Evolutionary conservation across 345 rosid species (phyloP), one percentile per base, ranked within the genome.

Genomic region (Citrus sp.): DNA sequence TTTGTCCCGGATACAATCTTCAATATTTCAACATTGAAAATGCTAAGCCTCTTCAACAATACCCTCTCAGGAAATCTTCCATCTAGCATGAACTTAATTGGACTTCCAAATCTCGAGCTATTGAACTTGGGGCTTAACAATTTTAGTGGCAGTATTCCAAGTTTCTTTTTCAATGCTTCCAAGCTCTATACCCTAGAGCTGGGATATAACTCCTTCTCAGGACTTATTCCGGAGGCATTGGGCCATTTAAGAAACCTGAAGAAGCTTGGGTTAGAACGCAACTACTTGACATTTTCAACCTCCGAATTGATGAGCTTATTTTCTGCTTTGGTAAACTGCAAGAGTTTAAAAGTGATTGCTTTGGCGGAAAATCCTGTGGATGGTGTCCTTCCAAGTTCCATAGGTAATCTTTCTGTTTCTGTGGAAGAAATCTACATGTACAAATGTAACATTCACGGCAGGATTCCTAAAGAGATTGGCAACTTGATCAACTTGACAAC

Each of bases 311-410:
- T 38, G 42, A 38, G 21, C 38, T 63, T 80, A 2, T 61, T 80
- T 49, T 75, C 74, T 2, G 76, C 78, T 6, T 76, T 82, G 74
- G 9, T 51, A 27, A 82, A 76, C 3, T 77, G 76, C 56, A 73
- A 7, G 25, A 13, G 28, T 22, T 60, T 34, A 34, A 34, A 34
- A 34, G 35, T 5, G 35, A 34, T 34, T 34, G 35, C 0, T 34
- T 34, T 34, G 0, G 0, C 35, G 6, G 35, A 34, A 34, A 34
- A 34, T 34, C 35, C 6, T 83, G 21, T 80, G 3, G 34, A 73
- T 60, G 71, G 54, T 6, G 5, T 46, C 14, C 77, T 81, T 65
- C 78, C 80, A 4, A 24, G 6, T 34, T 81, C 78, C 1, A 19
- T 81, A 34, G 72, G 68, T 4, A 81, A 77, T 67, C 65, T 81